Evolutionary conservation across 2,329 filamentous ascomycete species (phyloP), one percentile per base, ranked within the genome.

Genomic region (Ophiosphaerella narmari): DNA sequence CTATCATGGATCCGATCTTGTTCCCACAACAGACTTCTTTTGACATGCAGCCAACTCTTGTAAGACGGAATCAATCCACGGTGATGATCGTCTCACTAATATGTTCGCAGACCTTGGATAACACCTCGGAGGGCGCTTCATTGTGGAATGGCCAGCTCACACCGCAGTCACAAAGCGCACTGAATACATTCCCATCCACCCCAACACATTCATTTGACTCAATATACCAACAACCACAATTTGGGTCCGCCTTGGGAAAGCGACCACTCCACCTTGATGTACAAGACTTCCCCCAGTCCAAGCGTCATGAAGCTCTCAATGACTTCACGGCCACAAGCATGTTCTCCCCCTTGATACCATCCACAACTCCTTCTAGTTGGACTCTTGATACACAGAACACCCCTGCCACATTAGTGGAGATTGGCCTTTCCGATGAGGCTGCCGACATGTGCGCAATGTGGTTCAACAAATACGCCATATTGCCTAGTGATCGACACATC

Each of bases 361-460:
- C 63, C 1, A 48, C 60, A 14, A 41, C 55, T 12, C 52, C 65
- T 4, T 61, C 66, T 14, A 66, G 58, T 39, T 68, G 65, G 65
- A 51, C 48, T 7, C 44, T 64, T n/a, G 66, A 66, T 6, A 57
- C 51, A 7, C 57, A 59, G 35, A 48, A 56, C 11, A 65, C 61
- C 9, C 56, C 58, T 12, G 49, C 61, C 18, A 62, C 54, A n/a
- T 54, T 55, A 7, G 45, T 50, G 7, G 59, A 61, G 9, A 54
- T 65, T 23, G 69, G 68, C 2, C 58, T 73, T 6, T 65, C 59
- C 18, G 70, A 73, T 48, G 67, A 73, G 38, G 70, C 70, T 29
- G 69, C 67, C 23, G 70, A 73, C 46, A 63, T 73, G 14, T 73
- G 70, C 49, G 64, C 69, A 5, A 71, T 61, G 21, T 73, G 70